Evolutionary conservation across 177 flowering plant genomes (phyloP), one percentile per base, ranked within the genome.

Genomic region (Vitis hybrid): DNA sequence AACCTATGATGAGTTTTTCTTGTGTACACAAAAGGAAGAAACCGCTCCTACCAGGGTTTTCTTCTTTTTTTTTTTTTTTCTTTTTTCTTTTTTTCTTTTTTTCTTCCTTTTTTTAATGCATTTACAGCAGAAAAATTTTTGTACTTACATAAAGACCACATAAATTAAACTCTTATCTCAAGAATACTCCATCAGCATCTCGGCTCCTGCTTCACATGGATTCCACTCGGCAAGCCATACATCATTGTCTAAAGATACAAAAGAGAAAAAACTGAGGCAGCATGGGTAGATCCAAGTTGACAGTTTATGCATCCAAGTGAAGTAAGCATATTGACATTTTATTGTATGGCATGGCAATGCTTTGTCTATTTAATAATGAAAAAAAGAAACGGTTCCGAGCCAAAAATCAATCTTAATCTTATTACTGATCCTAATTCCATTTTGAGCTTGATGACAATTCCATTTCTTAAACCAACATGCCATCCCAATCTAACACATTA

Each of bases 191-290:
- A 70, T 81, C 82, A 83, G 71, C 79, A 79, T 64, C 84, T 76
- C 18, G 86, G 87, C 74, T 86, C 90, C 73, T 78, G 90, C 82
- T 86, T 86, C 80, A 85, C 15, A 59, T 72, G 85, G 72, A 72
- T 67, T 68, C 76, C 77, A 48, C 69, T 67, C 9, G 81, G 76
- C 4, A 74, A 76, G 67, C 79, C 74, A 74, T 77, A 77, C 67
- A 77, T 67, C 71, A 79, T 69, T 7, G 74, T 74, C 87, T 86
- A 77, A 2, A 62, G 53, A 72, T 26, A 26, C 68, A 49, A 22
- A 51, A 72, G 50, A 11, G 16, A 60, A 31, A 62, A 10, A 20
- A 20, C 52, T 31, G 26, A 67, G 66, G 58, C 18, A 45, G 13
- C 14, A 60, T 2, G 14, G 57, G 29, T 2, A 3, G 18, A 52